Evolutionary conservation across 352 stramenopile genomes (phyloP), one percentile per base, ranked within the genome.

Genomic region (Saprolegnia diclina): DNA sequence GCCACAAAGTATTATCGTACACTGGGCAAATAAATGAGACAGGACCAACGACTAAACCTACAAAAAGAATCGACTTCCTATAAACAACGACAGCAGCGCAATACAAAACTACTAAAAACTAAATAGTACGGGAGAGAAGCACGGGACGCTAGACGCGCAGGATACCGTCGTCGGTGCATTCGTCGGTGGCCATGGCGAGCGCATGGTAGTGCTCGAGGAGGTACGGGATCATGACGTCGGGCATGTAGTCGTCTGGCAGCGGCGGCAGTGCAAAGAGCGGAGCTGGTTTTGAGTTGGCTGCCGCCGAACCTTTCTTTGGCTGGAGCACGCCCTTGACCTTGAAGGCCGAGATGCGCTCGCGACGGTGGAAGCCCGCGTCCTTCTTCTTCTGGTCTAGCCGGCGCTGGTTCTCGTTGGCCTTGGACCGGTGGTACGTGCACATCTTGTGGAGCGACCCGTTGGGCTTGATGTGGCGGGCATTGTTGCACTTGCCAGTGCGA

Each of bases 141-240:
- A 5, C 29, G 29, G 29, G 29, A 35, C 5, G 52, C 9, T 59
- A 59, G 24, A 59, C 52, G 24, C 11, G 24, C 13, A 59, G 24
- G 52, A 59, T n/a, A 13, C 19, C 52, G 11, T 59, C 52, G 16
- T 35, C 29, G 29, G 29, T 35, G 29, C 29, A 6, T 2, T 35
- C 29, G 29, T 35, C 29, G 2, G 29, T 35, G 29, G 29, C 29
- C 29, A 59, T 16, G 3, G 19, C 35, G 24, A 69, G 44, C 9
- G 62, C 63, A 26, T 13, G 40, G 46, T 69, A 69, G 42, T 56
- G 62, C 19, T 69, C 63, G 18, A 69, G 63, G 16, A 69, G 42
- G 42, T 62, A 69, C 21, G 63, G 63, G 26, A 69, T 69, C 63
- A 69, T 69, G 42, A 69, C 53, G 63, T 69, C 63, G n/a, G 63